Percentiles rank a stretch among this genome's conserved stretches.
These are phyloP conservation scores for Calendula officinalis DNA, from an alignment of 129 eudicot species.

Conservation along the genomic window DNA sequence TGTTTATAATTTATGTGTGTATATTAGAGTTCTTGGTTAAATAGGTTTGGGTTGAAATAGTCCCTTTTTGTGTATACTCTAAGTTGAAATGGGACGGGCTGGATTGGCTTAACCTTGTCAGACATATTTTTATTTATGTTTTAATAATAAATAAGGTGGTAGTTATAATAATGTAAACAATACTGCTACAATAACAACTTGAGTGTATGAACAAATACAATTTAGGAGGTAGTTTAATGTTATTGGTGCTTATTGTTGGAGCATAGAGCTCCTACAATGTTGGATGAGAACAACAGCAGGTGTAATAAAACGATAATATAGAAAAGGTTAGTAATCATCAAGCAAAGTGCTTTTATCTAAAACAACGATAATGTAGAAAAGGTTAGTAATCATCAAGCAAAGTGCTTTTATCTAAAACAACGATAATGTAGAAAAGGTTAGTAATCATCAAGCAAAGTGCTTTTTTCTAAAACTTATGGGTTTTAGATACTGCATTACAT, in stretches of 20 bases:
- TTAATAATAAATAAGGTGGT: too few species aligned
- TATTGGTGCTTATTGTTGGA: conserved; percentile 33
- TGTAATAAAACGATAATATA: conserved; percentile 73
- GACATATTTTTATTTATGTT: too few species aligned
- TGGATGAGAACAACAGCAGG: conserved; percentile 93
- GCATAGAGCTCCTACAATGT: conserved; percentile 59
- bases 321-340: conserved; percentile 59
- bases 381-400: conserved; percentile 35
- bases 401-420: conserved; percentile 19
- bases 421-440: conserved; percentile 75
- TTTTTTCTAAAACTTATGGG: background rate
- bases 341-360: background rate
- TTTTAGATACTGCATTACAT: conserved; percentile 32
- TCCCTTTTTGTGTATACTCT: too few species aligned
- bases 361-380: conserved; percentile 77
- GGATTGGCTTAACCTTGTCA: too few species aligned
- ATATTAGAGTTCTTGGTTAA: too few species aligned
- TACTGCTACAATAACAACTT: too few species aligned
- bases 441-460: background rate
- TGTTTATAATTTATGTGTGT: background rate
- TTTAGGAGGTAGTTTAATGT: background rate
- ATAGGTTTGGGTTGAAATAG: too few species aligned
- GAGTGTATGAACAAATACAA: too few species aligned
- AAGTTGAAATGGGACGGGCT: too few species aligned
- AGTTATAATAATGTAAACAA: too few species aligned